A percentile compares a stretch with the other conserved stretches of the same genome.
Conservation (phyloP, 768 basidiomycete species). For the Tephrocybe sp. region DNA sequence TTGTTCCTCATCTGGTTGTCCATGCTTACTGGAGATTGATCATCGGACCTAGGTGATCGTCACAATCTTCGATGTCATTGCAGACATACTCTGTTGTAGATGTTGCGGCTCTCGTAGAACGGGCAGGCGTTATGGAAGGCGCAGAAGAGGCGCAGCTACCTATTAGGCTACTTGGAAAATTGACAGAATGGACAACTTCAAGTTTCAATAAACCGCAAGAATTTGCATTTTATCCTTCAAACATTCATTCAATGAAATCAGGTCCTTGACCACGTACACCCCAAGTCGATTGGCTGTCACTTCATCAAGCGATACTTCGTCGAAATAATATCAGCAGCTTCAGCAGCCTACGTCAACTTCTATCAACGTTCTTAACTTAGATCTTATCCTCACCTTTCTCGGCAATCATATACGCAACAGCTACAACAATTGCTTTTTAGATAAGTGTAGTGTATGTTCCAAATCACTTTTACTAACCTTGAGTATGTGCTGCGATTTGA, state of each 20-base stretch:
- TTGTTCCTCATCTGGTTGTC: background rate
- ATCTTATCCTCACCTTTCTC: conserved; percentile 36
- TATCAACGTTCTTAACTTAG: too few species aligned
- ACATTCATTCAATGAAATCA: too few species aligned
- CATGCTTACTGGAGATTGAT: background rate
- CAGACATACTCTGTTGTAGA: conserved; percentile 52
- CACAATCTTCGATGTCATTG: conserved; percentile 60
- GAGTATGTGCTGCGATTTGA: conserved; percentile 43
- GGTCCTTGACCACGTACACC: too few species aligned
- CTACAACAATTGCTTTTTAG: conserved; percentile 6
- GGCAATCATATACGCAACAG: conserved; percentile 38
- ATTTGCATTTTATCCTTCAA: too few species aligned
- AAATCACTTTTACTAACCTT: conserved; percentile 18
- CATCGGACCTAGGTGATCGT: conserved; percentile 48
- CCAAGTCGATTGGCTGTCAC: too few species aligned
- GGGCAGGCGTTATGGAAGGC: conserved; percentile 18
- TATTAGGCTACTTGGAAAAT: background rate
- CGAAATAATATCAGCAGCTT: too few species aligned
- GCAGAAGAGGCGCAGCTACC: conserved; percentile 13
- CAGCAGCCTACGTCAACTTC: too few species aligned
- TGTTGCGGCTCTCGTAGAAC: conserved; percentile 39
- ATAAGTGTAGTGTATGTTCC: too few species aligned
- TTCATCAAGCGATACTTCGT: too few species aligned
- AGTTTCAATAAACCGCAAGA: too few species aligned
- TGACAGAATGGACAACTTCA: too few species aligned